Evolutionary conservation across 148 eudicot species (phyloP).

Genomic region (Chenopodium quinoa): DNA sequence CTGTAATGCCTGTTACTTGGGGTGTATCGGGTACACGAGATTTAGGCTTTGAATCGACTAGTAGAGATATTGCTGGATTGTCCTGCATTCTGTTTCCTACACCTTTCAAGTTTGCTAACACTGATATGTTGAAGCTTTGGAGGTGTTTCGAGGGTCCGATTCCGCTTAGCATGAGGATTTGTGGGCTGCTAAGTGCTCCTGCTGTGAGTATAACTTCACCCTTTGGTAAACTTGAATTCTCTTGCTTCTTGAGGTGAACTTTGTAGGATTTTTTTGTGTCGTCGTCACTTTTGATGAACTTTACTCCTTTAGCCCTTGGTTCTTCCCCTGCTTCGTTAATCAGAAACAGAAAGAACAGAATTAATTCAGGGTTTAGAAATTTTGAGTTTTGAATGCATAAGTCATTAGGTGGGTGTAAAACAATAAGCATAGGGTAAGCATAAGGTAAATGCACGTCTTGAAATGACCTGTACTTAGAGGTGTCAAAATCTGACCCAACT

Average conservation of each 20-base stretch:
- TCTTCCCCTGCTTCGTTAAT: slow-evolving; percentile 26
- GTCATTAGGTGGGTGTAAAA: too few species aligned
- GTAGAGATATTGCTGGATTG: slow-evolving; percentile 40
- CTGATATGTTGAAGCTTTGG: slow-evolving; percentile 29
- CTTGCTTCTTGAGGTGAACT: slow-evolving; percentile 33
- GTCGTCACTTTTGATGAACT: slow-evolving; percentile 36
- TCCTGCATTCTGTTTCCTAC: slow-evolving; percentile 40
- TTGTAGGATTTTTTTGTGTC: slow-evolving; percentile 25
- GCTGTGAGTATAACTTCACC: slow-evolving; percentile 49
- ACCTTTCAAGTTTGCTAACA: slow-evolving; percentile 15
- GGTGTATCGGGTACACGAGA: slow-evolving; percentile 39
- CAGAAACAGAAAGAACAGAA: too few species aligned
- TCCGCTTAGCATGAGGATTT: slow-evolving; percentile 46
- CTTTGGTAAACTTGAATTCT: slow-evolving; percentile 13
- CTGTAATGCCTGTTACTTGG: slow-evolving; percentile 43
- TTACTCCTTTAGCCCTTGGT: slow-evolving; percentile 42
- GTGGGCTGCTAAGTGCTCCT: slow-evolving; percentile 50
- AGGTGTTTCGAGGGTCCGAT: slow-evolving; percentile 41
- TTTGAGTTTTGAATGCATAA: too few species aligned
- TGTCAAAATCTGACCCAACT: too few species aligned
- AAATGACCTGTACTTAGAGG: too few species aligned
- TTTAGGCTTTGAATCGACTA: slow-evolving; percentile 33
- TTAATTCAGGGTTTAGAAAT: too few species aligned
- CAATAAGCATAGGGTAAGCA: too few species aligned
- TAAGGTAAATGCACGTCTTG: too few species aligned